A percentile compares a stretch with the other conserved stretches of the same genome.
phyloP scores from a whole-genome alignment of 148 eudicot species.

The Simmondsia chinensis region DNA sequence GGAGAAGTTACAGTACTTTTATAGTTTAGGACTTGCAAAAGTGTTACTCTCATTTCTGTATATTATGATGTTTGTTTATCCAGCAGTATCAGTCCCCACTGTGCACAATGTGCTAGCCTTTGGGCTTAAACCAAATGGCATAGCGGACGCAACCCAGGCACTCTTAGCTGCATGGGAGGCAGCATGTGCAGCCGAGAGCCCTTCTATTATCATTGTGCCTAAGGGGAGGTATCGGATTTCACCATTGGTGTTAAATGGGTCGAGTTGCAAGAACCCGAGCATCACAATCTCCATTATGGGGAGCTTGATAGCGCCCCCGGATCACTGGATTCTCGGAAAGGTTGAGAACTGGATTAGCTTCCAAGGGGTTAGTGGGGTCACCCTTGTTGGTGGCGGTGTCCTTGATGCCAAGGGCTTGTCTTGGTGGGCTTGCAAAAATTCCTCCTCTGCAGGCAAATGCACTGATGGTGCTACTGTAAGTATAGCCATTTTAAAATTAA shows the following conservation, averaged over 20 bases:
- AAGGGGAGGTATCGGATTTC: constrained; percentile 18
- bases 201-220: constrained; percentile 30
- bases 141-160: constrained; percentile 22
- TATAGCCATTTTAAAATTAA: not conserved
- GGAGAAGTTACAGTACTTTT: too few species aligned
- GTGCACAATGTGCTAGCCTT: constrained; percentile 18
- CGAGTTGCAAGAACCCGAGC: constrained; percentile 7
- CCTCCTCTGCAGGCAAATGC: constrained; percentile 16
- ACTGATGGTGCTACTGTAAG: constrained; percentile 28
- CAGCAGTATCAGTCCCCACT: not conserved
- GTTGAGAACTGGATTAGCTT: constrained; percentile 23
- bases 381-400: constrained; percentile 20
- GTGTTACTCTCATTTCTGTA: too few species aligned
- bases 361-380: constrained; percentile 19
- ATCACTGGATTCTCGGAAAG: constrained; percentile 16
- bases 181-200: constrained; percentile 21
- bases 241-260: constrained; percentile 11
- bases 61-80: too few species aligned
- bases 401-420: constrained; percentile 25
- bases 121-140: constrained; percentile 36
- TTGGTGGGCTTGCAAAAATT: constrained; percentile 33
- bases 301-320: constrained; percentile 30
- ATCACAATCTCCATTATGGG: constrained; percentile 26
- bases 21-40: too few species aligned
- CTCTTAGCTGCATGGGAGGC: constrained; percentile 29